Conservation (phyloP, 805 yeast genomes). For the Kodamaea leandrae region DNA sequence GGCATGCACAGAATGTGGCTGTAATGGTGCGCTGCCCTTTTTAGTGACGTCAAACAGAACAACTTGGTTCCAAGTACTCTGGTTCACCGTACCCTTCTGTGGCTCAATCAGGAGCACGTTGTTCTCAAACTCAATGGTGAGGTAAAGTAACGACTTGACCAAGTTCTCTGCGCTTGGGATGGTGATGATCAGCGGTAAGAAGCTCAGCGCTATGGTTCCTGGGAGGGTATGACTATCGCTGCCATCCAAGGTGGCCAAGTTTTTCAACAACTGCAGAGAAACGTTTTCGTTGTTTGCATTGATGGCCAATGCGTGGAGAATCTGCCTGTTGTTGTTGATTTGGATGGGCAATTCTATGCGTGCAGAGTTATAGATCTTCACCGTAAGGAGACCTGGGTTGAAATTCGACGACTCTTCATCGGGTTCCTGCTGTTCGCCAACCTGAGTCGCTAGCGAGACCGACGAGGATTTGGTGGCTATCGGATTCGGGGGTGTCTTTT, state of each 20-base stretch:
- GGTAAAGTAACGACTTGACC: slow-evolving; percentile 69
- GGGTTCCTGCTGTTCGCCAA: background rate
- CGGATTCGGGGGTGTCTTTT: too few species aligned
- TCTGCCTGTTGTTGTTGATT: slow-evolving; percentile 60
- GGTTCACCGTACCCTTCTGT: slow-evolving; percentile 71
- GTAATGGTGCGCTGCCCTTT: slow-evolving; percentile 20
- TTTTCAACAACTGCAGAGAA: slow-evolving; percentile 18
- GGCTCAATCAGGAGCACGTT: slow-evolving; percentile 89
- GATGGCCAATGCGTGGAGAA: slow-evolving; percentile 61
- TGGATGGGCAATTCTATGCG: slow-evolving; percentile 69
- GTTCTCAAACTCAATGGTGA: slow-evolving; percentile 92
- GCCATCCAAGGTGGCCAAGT: slow-evolving; percentile 12
- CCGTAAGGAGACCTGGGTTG: slow-evolving; percentile 70
- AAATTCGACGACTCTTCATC: slow-evolving; percentile 8
- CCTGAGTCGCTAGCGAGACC: slow-evolving; percentile 4
- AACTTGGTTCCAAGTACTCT: slow-evolving; percentile 83
- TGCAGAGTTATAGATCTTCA: slow-evolving; percentile 70
- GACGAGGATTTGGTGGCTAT: slow-evolving; percentile 1
- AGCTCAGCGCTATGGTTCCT: slow-evolving; percentile 32
- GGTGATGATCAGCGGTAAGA: slow-evolving; percentile 53
- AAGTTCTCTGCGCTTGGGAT: slow-evolving; percentile 52
- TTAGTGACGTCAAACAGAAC: slow-evolving; percentile 82
- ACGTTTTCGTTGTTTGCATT: slow-evolving; percentile 40
- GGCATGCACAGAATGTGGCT: slow-evolving; percentile 7
- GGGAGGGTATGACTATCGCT: slow-evolving; percentile 18